Evolutionary conservation across 768 basidiomycete genomes (phyloP), one percentile per base, ranked within the genome.

Genomic region (Lanmaoa rubissima): DNA sequence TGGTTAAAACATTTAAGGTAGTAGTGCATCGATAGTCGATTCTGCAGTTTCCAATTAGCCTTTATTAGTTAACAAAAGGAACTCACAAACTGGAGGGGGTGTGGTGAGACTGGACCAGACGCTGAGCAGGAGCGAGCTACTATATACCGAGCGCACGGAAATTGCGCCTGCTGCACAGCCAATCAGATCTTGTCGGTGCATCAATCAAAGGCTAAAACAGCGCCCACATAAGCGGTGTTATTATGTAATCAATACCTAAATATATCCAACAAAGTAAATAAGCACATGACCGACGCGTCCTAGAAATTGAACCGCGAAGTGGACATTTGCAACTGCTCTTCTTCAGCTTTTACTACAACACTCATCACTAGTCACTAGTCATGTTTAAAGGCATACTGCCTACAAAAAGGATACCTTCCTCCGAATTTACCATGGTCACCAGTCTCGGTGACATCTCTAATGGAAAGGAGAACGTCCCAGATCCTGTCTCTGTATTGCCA

Each of bases 341-440:
- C 13, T 54, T 53, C 49, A 45, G 0, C 14, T 54, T 38, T 43
- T 35, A 46, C 57, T 11, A 61, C 58, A 26, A 58, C 48, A 4
- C 1, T 53, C 21, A 24, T 24, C 21, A 24, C 21, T 24, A 24
- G 21, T 24, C 40, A 11, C 41, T 39, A 60, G 36, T 16, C 58
- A 92, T 92, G 90, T 92, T 92, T 78, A 91, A 90, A 74, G 81
- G 82, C 64, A 90, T 92, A 53, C 75, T 92, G 36, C 86, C 87
- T 2, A 80, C 84, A 11, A 85, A 86, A 72, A 79, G 90, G 65
- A 67, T 84, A 50, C 75, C 84, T 26, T 83, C 85, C 26, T 72
- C 82, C 3, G 89, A 91, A 36, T 91, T 91, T 58, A 87, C 86
- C 4, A 88, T 91, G 76, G 69, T 91, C 47, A 89, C 86, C 0